These are phyloP conservation scores for Paspalum vaginatum DNA, from an alignment of 176 grass and related monocot genomes.

Conservation along the genomic window DNA sequence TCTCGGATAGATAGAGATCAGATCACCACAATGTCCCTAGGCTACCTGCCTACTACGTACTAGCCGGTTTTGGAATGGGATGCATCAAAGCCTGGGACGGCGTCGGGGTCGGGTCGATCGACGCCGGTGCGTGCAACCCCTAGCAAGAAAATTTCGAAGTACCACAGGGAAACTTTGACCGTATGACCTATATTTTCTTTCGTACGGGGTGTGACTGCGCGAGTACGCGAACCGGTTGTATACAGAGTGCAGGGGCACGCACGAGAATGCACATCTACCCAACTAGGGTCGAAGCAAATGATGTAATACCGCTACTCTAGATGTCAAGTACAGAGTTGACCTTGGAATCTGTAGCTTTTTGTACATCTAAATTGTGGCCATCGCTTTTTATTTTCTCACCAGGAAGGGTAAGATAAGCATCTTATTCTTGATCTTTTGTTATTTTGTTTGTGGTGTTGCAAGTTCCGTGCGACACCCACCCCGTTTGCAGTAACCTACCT, in stretches of 20 bases:
- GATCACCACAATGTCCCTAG: too few relatives aligned
- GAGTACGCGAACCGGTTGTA: not conserved
- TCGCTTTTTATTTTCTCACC: not conserved
- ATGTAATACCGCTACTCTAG: not conserved
- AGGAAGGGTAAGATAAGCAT: not conserved
- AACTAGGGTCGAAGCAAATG: not conserved
- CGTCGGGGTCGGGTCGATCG: not conserved
- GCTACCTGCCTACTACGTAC: not conserved
- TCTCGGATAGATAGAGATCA: not conserved
- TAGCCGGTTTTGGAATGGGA: not conserved
- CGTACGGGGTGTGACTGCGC: not conserved
- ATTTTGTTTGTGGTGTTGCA: not conserved
- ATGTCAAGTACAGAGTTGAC: conserved; percentile 23
- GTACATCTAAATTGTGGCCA: not conserved
- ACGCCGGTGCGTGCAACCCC: too few relatives aligned
- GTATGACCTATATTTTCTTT: not conserved
- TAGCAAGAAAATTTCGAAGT: not conserved
- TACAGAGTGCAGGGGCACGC: too few relatives aligned
- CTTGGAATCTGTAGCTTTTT: not conserved
- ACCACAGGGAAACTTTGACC: not conserved
- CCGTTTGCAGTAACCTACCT: conserved; percentile 8
- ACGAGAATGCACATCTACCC: not conserved
- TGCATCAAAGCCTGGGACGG: not conserved
- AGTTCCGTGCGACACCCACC: not conserved
- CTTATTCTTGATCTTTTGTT: conserved; percentile 8